Evolutionary conservation across 768 basidiomycete species (phyloP).

Genomic region (Chalciporus piperatus): DNA sequence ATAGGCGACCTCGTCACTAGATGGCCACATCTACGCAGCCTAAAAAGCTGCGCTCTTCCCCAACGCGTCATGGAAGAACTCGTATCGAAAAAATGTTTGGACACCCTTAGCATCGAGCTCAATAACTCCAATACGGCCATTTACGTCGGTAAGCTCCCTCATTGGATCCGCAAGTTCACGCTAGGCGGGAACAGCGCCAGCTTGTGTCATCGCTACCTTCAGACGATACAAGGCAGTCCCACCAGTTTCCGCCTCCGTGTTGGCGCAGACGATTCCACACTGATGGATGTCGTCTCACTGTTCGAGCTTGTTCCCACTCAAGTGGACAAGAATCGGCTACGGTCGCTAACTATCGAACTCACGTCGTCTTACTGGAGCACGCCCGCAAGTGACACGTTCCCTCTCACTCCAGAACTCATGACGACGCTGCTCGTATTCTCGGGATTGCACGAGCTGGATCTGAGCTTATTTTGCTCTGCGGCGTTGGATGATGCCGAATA

Average conservation of each 20-base stretch:
- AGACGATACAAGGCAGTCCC: constrained; percentile 17
- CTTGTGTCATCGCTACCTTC: constrained; percentile 21
- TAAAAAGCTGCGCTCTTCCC: constrained; percentile 20
- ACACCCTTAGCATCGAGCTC: constrained; percentile 26
- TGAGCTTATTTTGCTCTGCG: constrained; percentile 18
- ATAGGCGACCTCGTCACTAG: constrained; percentile 22
- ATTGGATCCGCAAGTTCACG: constrained; percentile 18
- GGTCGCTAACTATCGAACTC: constrained; percentile 18
- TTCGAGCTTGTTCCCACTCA: constrained; percentile 9
- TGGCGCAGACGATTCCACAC: constrained; percentile 26
- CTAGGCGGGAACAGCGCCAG: constrained; percentile 23
- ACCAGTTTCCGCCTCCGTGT: constrained; percentile 18
- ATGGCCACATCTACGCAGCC: constrained; percentile 17
- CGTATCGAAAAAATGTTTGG: constrained; percentile 7
- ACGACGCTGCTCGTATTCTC: constrained; percentile 15
- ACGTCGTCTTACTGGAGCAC: constrained; percentile 29
- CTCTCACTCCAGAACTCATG: constrained; percentile 14
- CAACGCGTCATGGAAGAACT: constrained; percentile 22
- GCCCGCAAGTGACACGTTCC: constrained; percentile 21
- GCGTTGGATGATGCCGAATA: constrained; percentile 21
- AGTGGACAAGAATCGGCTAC: constrained; percentile 11
- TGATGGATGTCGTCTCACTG: constrained; percentile 14
- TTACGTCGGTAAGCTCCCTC: constrained; percentile 20
- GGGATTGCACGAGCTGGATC: constrained; percentile 15
- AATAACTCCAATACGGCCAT: constrained; percentile 20